Base-by-base conservation (phyloP, 2,329 filamentous ascomycete genomes). In the Talaromyces pinophilus region DNA sequence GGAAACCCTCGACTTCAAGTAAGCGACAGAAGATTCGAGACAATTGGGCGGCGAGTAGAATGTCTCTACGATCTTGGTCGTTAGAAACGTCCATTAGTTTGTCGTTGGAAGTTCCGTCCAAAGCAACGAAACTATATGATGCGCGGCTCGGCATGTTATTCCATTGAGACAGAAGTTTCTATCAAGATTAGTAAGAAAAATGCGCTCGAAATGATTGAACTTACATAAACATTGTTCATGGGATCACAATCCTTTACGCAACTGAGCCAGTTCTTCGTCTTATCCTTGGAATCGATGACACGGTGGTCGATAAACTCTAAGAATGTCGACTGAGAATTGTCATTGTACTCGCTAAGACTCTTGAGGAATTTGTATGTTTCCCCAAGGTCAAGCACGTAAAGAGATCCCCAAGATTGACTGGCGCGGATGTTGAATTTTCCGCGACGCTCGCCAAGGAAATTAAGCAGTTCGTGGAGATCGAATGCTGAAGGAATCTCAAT, bases 121-220 rank as follows among this genome's bases (percentile, higher is more conserved):
- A 60, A 10, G 75, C 71, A 28, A 81, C 74, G 60, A 80, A 78
- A 52, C 76, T 79, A 68, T 82, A 82, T 42, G 76, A 76, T 19
- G 80, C 80, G 22, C 79, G 79, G 63, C 79, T 81, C 7, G 80
- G 80, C 80, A 82, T 82, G 68, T 80, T 81, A 69, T 81, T 80
- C 76, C 79, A 78, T 63, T 74, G 75, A 8, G 79, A 80, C 17
- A 82, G 77, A 5, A 81, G 71, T 42, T 78, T 72, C 79, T 82
- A 33, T n/a, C 5, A n/a, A 44, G 17, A 11, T 57, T 5, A 57
- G 54, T 40, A 38, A 17, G 11, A 40, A 22, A 7, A 25, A 8
- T 22, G 15, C n/a, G 17, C 6, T 11, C n/a, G 28, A 17, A 40
- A 22, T 22, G 11, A 40, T 22, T 5, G 38, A 28, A 76, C 79